phyloP scores from a whole-genome alignment of 768 basidiomycete genomes.

The Agrocybe praecox region DNA sequence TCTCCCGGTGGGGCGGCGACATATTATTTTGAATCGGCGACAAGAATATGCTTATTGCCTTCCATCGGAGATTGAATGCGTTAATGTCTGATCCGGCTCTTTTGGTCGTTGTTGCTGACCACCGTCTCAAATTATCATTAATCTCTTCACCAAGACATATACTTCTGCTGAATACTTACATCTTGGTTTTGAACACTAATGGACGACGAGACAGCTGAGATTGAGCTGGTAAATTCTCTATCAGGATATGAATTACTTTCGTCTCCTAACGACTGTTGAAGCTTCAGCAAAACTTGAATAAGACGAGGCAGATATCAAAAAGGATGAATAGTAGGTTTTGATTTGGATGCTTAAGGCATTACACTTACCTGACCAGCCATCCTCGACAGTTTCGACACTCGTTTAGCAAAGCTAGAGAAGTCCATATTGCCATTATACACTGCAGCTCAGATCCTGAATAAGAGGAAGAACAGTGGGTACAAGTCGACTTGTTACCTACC shows the following conservation, averaged over 20 bases:
- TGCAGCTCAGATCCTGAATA: conserved; percentile 75
- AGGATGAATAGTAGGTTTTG: conserved; percentile 75
- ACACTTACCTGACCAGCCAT: conserved; percentile 59
- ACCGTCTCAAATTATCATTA: neutral
- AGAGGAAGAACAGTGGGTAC: conserved; percentile 75
- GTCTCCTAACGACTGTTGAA: conserved; percentile 23
- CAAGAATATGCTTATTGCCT: too few species aligned
- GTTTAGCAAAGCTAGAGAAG: conserved; percentile 82
- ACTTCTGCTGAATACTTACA: neutral
- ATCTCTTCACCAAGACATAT: too few species aligned
- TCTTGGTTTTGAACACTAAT: conserved; percentile 23
- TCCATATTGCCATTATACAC: conserved; percentile 83
- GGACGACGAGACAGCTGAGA: conserved; percentile 74
- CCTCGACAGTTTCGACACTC: conserved; percentile 81
- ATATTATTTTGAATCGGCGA: too few species aligned
- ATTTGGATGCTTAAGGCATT: neutral
- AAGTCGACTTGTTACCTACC: too few species aligned
- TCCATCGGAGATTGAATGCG: too few species aligned
- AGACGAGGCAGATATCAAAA: conserved; percentile 83
- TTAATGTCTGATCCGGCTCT: too few species aligned
- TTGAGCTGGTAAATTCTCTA: conserved; percentile 56
- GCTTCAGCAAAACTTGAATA: conserved; percentile 88
- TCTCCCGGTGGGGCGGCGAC: too few species aligned
- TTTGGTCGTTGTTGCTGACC: too few species aligned
- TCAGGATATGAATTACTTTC: neutral